phyloP scores from a whole-genome alignment of 2,329 filamentous ascomycete genomes.

The Sordariomycetes sp. region DNA sequence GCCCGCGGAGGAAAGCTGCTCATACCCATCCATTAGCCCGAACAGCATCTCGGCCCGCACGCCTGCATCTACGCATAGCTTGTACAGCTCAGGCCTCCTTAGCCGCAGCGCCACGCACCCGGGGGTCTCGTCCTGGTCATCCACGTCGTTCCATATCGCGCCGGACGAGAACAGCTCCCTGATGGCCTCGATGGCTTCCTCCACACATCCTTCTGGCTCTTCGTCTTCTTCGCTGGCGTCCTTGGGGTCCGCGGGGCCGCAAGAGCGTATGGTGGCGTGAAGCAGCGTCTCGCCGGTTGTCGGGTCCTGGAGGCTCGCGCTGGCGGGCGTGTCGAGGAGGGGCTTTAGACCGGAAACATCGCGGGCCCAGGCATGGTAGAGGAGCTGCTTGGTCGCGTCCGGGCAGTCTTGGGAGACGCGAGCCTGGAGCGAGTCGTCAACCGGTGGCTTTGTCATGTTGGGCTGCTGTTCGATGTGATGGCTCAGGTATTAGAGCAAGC shows the following conservation, averaged over 20 bases:
- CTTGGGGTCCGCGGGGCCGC: slow-evolving; percentile 30
- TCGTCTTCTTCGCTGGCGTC: slow-evolving; percentile 11
- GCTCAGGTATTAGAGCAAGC: background rate
- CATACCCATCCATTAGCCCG: slow-evolving; percentile 71
- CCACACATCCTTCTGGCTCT: slow-evolving; percentile 31
- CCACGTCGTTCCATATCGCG: slow-evolving; percentile 95
- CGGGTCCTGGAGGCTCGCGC: slow-evolving; percentile 70
- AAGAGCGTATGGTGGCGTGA: slow-evolving; percentile 80
- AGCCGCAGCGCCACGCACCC: slow-evolving; percentile 72
- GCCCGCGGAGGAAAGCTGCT: slow-evolving; percentile 52
- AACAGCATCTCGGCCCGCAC: slow-evolving; percentile 84
- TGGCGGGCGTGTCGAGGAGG: slow-evolving; percentile 53
- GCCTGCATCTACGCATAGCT: slow-evolving; percentile 77
- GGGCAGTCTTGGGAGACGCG: slow-evolving; percentile 45
- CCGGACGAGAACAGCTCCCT: slow-evolving; percentile 74
- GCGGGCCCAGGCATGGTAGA: slow-evolving; percentile 45
- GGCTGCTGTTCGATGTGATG: background rate
- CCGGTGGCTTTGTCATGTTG: slow-evolving; percentile 12
- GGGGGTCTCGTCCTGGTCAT: slow-evolving; percentile 77
- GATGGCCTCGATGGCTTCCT: slow-evolving; percentile 57
- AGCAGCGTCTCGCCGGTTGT: slow-evolving; percentile 79
- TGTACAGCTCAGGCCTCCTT: slow-evolving; percentile 62
- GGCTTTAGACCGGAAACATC: slow-evolving; percentile 57
- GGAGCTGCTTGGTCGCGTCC: slow-evolving; percentile 35
- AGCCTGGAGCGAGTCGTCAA: slow-evolving; percentile 38